Evolutionary conservation across 2,329 filamentous ascomycete genomes (phyloP).

Genomic region (Ascochyta viciae-villosae): DNA sequence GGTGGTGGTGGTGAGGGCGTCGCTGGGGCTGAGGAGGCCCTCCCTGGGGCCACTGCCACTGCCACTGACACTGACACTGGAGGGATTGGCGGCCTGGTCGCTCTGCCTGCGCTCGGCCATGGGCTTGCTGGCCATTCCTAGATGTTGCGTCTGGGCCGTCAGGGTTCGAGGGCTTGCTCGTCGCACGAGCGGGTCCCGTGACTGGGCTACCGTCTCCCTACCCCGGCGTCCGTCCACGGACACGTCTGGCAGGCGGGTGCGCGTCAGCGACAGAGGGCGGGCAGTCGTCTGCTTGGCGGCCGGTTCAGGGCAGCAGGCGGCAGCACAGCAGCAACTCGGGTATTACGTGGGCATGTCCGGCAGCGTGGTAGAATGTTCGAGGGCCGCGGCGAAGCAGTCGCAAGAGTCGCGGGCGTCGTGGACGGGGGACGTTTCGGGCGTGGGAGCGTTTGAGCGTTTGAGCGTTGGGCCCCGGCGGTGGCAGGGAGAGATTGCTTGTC

Average conservation of each 20-base stretch:
- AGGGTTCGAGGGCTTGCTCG: conserved; percentile 26
- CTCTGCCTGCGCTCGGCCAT: conserved; percentile 38
- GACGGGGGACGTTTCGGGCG: conserved; percentile 8
- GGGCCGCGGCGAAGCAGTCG: conserved; percentile 8
- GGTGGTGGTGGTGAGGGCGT: conserved; percentile 18
- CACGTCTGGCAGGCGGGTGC: conserved; percentile 12
- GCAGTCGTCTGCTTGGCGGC: conserved; percentile 12
- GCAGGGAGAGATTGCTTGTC: conserved; percentile 30
- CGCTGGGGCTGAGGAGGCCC: conserved; percentile 29
- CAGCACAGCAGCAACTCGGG: conserved; percentile 2
- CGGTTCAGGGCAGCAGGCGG: conserved; percentile 15
- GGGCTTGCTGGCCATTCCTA: conserved; percentile 41
- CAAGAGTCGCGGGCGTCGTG: background rate
- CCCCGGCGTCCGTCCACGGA: conserved; percentile 13
- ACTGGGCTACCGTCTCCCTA: conserved; percentile 13
- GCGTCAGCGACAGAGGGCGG: conserved; percentile 17
- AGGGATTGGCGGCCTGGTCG: conserved; percentile 36
- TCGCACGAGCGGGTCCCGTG: conserved; percentile 26
- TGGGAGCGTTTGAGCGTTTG: background rate
- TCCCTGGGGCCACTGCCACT: background rate
- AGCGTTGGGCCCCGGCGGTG: conserved; percentile 4
- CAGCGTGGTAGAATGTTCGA: conserved; percentile 12
- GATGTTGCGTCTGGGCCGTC: conserved; percentile 9
- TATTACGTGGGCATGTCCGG: conserved; percentile 23
- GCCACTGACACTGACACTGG: conserved; percentile 7